phyloP scores from a whole-genome alignment of 768 basidiomycete genomes.

The Amanita pallidorosea region DNA sequence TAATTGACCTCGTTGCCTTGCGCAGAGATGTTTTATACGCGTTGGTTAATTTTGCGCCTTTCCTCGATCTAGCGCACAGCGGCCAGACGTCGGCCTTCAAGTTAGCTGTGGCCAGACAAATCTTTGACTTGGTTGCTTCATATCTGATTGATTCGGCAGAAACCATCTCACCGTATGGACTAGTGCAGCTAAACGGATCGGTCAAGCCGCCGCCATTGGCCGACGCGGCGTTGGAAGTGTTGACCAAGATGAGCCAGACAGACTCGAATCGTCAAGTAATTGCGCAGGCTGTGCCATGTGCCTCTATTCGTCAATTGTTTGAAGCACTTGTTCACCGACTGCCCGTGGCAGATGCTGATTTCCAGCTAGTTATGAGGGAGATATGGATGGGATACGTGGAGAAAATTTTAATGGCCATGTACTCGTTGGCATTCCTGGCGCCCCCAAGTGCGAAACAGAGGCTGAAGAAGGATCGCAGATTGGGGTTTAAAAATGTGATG shows the following conservation, averaged over 20 bases:
- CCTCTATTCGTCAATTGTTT: slow-evolving; percentile 52
- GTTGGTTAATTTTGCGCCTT: slow-evolving; percentile 47
- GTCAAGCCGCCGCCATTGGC: slow-evolving; percentile 48
- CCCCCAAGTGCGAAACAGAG: slow-evolving; percentile 62
- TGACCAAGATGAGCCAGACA: slow-evolving; percentile 64
- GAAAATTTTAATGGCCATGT: slow-evolving; percentile 72
- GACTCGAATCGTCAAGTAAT: slow-evolving; percentile 76
- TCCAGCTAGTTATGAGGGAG: slow-evolving; percentile 52
- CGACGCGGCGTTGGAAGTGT: slow-evolving; percentile 76
- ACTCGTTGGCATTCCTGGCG: slow-evolving; percentile 78
- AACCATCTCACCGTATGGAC: slow-evolving; percentile 49
- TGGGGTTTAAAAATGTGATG: slow-evolving; percentile 65
- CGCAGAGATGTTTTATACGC: slow-evolving; percentile 73
- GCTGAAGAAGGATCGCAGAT: slow-evolving; percentile 51
- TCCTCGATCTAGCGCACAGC: slow-evolving; percentile 35
- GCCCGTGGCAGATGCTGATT: slow-evolving; percentile 72
- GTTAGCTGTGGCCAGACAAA: slow-evolving; percentile 39
- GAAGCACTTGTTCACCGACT: slow-evolving; percentile 69
- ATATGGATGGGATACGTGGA: slow-evolving; percentile 72
- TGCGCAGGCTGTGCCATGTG: slow-evolving; percentile 44
- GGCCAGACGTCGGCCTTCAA: slow-evolving; percentile 29
- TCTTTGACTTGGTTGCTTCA: slow-evolving; percentile 61
- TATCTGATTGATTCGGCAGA: slow-evolving; percentile 66
- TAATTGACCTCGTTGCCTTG: slow-evolving; percentile 58
- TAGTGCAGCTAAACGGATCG: slow-evolving; percentile 42